phyloP scores from a whole-genome alignment of 176 grass and related monocot species.

The Triticum aestivum region IWGSC_CS_RefSeq_v2.1 NC_057804.1:427510163-427510662 shows the following conservation, averaged over 20 bases:
- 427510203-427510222: background rate
- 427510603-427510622: background rate
- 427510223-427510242: background rate
- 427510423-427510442: background rate
- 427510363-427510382: conserved; percentile 5
- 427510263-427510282: background rate
- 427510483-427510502: background rate
- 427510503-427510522: background rate
- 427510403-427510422: background rate
- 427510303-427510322: background rate
- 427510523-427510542: background rate
- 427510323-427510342: background rate
- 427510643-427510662: conserved; percentile 1
- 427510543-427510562: conserved; percentile 12
- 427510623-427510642: background rate
- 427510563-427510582: background rate
- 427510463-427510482: background rate
- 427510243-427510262: background rate
- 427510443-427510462: background rate
- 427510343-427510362: background rate
- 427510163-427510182: background rate
- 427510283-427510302: background rate
- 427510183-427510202: background rate
- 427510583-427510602: background rate
- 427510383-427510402: conserved; percentile 4